Base-by-base conservation (phyloP, 2,329 filamentous ascomycete species). In the Botrytis fragariae region DNA sequence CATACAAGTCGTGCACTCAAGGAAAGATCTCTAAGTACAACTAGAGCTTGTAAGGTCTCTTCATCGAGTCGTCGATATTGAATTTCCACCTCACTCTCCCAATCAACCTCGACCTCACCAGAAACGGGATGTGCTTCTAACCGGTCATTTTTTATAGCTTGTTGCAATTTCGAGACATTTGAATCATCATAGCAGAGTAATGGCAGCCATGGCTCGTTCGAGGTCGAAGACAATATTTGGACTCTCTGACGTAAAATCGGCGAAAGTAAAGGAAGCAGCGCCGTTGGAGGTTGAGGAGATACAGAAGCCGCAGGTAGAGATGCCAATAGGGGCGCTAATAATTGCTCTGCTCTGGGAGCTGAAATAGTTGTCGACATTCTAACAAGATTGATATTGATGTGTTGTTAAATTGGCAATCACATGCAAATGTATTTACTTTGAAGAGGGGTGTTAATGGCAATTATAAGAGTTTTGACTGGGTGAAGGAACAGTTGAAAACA, bases 71-170 rank as follows among this genome's bases (percentile, higher is more conserved):
- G 86, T 74, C 88, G 85, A 82, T 91, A 95, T 71, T 87, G 86
- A 42, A 86, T 85, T 74, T 89, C 85, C 12, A 89, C 86, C 73
- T 93, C 91, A 86, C 87, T 86, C 71, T 93, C 91, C 81, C 81
- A 86, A 78, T 89, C 87, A 32, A 95, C 83, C 82, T 95, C 93
- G 71, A 95, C 88, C 81, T 95, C 92, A 71, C 92, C 93, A 3
- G 92, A 94, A 7, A 92, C 89, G 4, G 93, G 93, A 79, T 96
- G 93, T n/a, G 92, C 92, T 81, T 95, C 92, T 45, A 95, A 84
- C 63, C 86, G 83, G 71, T 92, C 88, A 72, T 87, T 86, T 77
- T 87, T 86, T 45, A 90, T 89, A 22, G 91, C 84, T 73, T 88
- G 84, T n/a, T 87, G 85, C 29, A 95, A 85, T 76, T 85, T 87